These are phyloP conservation scores for Lobosporangium transversale DNA, from an alignment of 192 early-diverging fungal species.

Conservation along the genomic window DNA sequence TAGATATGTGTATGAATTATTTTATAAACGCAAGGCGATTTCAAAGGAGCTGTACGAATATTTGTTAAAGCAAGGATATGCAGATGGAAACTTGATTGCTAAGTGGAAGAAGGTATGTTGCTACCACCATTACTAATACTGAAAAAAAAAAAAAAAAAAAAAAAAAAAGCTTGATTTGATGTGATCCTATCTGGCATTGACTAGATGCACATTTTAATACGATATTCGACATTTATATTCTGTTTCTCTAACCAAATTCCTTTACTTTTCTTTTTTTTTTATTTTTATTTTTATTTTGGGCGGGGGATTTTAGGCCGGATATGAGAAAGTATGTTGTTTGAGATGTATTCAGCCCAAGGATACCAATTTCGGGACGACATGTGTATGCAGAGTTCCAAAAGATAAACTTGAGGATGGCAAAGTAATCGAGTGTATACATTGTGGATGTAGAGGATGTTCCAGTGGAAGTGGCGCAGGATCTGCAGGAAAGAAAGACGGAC, in stretches of 20 bases:
- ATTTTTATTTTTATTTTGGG: too few relatives aligned
- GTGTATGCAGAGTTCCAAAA: constrained; percentile 96
- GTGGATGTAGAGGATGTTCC: constrained; percentile 87
- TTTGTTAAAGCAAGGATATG: constrained; percentile 90
- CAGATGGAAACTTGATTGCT: constrained; percentile 93
- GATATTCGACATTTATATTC: neutral
- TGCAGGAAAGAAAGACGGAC: constrained; percentile 29
- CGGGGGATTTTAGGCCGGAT: constrained; percentile 76
- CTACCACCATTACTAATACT: neutral
- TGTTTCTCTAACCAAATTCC: neutral
- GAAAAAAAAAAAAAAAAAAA: too few relatives aligned
- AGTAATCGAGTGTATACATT: constrained; percentile 93
- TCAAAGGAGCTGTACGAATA: constrained; percentile 93
- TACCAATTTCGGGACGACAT: constrained; percentile 97
- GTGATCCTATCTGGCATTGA: too few relatives aligned
- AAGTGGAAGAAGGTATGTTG: constrained; percentile 96
- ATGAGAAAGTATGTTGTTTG: constrained; percentile 97
- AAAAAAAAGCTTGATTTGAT: too few relatives aligned
- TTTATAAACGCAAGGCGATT: constrained; percentile 95
- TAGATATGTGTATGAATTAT: constrained; percentile 96
- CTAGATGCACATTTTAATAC: neutral
- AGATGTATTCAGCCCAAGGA: constrained; percentile 97
- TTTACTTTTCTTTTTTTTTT: neutral
- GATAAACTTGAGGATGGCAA: constrained; percentile 90
- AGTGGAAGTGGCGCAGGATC: constrained; percentile 58